Evolutionary conservation across 768 basidiomycete species (phyloP).

Genomic region (Mrakia frigida): DNA sequence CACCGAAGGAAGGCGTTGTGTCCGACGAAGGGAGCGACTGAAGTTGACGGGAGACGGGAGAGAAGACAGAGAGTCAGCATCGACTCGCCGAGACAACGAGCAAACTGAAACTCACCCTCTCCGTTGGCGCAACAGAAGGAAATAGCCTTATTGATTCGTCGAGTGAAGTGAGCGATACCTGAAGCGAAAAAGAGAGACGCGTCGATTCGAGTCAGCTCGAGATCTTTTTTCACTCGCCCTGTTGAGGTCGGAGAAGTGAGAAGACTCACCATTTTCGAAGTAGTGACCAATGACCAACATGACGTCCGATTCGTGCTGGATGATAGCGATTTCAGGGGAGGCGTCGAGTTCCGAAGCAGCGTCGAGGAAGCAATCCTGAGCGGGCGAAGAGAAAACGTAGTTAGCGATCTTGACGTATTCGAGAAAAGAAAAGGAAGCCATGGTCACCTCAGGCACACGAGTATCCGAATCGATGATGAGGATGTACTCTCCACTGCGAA

Average conservation of each 20-base stretch:
- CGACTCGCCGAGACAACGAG: background rate
- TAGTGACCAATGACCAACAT: constrained; percentile 86
- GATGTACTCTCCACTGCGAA: constrained; percentile 33
- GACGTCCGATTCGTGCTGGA: constrained; percentile 82
- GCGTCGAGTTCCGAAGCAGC: constrained; percentile 78
- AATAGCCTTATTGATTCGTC: constrained; percentile 61
- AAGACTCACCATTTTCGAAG: constrained; percentile 53
- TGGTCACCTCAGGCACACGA: constrained; percentile 16
- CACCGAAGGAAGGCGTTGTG: constrained; percentile 76
- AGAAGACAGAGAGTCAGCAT: background rate
- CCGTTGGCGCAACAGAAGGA: constrained; percentile 43
- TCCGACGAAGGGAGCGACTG: constrained; percentile 43
- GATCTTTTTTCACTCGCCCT: too few species aligned
- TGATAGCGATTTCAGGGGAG: constrained; percentile 77
- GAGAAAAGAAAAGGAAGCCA: background rate
- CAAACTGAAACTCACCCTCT: constrained; percentile 33
- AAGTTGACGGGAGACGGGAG: too few species aligned
- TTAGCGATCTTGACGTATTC: background rate
- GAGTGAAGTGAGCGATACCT: constrained; percentile 80
- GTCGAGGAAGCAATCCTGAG: constrained; percentile 74
- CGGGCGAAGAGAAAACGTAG: background rate
- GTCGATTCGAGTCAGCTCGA: background rate
- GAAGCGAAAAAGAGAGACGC: constrained; percentile 1
- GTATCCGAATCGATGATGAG: constrained; percentile 29
- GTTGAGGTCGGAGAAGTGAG: background rate